Evolutionary conservation across 805 yeast genomes (phyloP), one percentile per base, ranked within the genome.

Genomic region (Saturnispora besseyi): DNA sequence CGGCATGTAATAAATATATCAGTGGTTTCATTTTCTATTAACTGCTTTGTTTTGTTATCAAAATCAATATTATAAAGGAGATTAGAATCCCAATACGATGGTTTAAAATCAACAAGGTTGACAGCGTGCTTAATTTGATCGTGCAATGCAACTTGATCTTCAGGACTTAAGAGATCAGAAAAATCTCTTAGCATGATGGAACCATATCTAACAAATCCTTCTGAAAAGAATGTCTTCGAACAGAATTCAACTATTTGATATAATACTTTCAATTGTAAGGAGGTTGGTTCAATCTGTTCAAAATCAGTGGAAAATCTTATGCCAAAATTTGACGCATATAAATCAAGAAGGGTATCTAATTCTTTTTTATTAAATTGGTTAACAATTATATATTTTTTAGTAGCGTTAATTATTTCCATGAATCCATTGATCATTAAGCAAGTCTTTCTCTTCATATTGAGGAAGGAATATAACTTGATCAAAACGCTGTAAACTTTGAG

Each of bases 1-100:
- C 84, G 89, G 8, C 90, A 59, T 3, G 71, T 67, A 2, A 87
- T 67, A 5, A 69, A 61, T 15, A 85, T 68, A 50, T 79, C 84
- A 11, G 78, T 75, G 4, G 76, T 69, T 48, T 88, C 96, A 32
- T 81, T 85, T 55, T 77, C 77, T 15, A 81, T 81, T 6, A 80
- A 55, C 15, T 54, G 46, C 4, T 53, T 57, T 7, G 55, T 53
- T 4, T 51, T 43, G 12, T 45, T 26, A 1, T 51, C 52, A 21
- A 57, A 46, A 7, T 55, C 63, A 22, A 63, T 52, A 41, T 56
- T 52, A 18, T 53, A 49, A 5, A 64, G 67, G 8, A 91, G 50
- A 50, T 72, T 75, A 0, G 82, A 80, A 62, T 91, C 96, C 87
- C 95, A 87, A 58, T 87, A 87, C 1, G 70, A 65, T 10, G 66